Percentiles rank a stretch among this genome's conserved stretches.
phyloP scores from a whole-genome alignment of 73 alveolate genomes.

The Blepharisma stoltei region DNA sequence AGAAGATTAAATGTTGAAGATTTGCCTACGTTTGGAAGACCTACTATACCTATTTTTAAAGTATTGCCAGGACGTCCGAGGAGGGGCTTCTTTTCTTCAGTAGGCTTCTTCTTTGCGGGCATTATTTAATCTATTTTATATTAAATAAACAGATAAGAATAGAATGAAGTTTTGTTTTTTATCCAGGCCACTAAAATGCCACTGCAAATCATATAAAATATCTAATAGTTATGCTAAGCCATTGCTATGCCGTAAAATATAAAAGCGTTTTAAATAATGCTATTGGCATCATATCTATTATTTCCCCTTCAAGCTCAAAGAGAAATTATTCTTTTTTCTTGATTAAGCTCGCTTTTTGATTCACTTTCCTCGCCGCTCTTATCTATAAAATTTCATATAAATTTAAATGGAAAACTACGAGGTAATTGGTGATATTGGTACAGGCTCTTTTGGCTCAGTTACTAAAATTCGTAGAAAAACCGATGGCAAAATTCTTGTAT shows the following conservation, averaged over 20 bases:
- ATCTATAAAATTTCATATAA: background rate
- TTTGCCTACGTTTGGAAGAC: constrained; percentile 99
- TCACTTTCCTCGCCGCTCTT: no score
- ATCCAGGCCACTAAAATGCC: no score
- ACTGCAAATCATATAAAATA: no score
- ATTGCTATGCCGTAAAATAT: no score
- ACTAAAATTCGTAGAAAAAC: constrained; percentile 76
- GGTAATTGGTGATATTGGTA: constrained; percentile 76
- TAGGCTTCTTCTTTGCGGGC: constrained; percentile 89
- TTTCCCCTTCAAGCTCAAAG: no score
- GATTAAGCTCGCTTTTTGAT: no score
- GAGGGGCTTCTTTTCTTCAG: constrained; percentile 76
- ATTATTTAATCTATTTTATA: constrained; percentile 30
- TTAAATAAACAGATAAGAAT: no score
- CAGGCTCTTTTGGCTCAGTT: constrained; percentile 89
- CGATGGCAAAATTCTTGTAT: constrained; percentile 75
- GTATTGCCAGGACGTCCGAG: constrained; percentile 95
- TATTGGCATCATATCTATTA: no score
- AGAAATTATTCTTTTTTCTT: no score
- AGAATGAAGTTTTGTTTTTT: no score
- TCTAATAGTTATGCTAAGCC: no score
- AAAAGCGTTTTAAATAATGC: no score
- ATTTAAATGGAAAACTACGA: constrained; percentile 88
- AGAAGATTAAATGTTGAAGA: constrained; percentile 85
- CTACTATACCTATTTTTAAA: constrained; percentile 96